Evolutionary conservation across 2,329 filamentous ascomycete species (phyloP).

Genomic region (Curvularia eragrostidis): DNA sequence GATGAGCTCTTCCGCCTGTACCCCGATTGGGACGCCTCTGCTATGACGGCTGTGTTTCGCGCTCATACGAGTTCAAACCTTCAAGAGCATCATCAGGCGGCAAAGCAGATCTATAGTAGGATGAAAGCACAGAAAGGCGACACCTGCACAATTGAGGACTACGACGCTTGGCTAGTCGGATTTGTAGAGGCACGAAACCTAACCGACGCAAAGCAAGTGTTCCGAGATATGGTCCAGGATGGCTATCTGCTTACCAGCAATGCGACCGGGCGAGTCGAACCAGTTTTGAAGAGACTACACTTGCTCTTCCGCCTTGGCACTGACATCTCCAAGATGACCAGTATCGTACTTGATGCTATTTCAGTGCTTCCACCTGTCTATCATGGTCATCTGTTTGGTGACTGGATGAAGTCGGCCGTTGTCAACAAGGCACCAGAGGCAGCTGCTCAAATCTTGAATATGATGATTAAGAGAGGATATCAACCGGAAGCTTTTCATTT

Average conservation of each 20-base stretch:
- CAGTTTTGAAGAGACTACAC: conserved; percentile 36
- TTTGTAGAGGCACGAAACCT: conserved; percentile 72
- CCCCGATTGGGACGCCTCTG: conserved; percentile 59
- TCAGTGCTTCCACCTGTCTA: conserved; percentile 59
- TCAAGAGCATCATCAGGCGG: conserved; percentile 56
- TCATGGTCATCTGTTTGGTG: conserved; percentile 85
- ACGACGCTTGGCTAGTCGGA: conserved; percentile 73
- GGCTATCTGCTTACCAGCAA: conserved; percentile 53
- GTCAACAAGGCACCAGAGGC: conserved; percentile 66
- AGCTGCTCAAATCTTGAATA: conserved; percentile 73
- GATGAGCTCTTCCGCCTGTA: conserved; percentile 59
- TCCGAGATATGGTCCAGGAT: conserved; percentile 85
- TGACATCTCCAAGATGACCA: conserved; percentile 39
- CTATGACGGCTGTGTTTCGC: conserved; percentile 72
- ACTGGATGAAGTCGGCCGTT: conserved; percentile 86
- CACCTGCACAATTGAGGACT: conserved; percentile 73
- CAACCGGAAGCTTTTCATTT: conserved; percentile 75
- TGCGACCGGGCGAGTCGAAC: conserved; percentile 29
- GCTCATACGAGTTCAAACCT: conserved; percentile 64
- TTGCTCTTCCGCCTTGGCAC: conserved; percentile 39
- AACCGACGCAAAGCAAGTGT: conserved; percentile 74
- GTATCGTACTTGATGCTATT: conserved; percentile 51
- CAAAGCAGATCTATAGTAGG: conserved; percentile 56
- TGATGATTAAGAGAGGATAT: conserved; percentile 75
- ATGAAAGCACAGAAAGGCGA: conserved; percentile 66